phyloP scores from a whole-genome alignment of 2,329 filamentous ascomycete species.

The Dactylonectria macrodidyma region DNA sequence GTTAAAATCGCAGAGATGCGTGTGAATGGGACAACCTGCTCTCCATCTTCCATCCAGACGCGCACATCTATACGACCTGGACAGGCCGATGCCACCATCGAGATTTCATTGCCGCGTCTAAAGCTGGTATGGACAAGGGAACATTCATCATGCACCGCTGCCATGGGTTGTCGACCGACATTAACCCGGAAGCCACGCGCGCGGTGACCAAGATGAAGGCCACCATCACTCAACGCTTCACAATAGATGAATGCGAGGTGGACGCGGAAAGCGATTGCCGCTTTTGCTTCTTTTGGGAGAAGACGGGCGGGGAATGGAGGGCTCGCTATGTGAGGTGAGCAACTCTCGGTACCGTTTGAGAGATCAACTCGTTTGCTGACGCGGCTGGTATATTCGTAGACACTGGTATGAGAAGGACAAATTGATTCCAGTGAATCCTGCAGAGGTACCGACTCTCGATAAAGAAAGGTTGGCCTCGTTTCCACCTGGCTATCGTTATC shows the following conservation, averaged over 20 bases:
- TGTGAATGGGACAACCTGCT: constrained; percentile 67
- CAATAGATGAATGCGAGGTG: constrained; percentile 56
- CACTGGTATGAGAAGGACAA: constrained; percentile 70
- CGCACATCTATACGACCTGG: constrained; percentile 66
- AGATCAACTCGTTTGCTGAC: too few relatives aligned
- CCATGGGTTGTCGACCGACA: constrained; percentile 59
- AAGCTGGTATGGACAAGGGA: too few relatives aligned
- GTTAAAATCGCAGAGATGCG: constrained; percentile 58
- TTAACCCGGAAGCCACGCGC: constrained; percentile 54
- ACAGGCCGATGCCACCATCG: constrained; percentile 57
- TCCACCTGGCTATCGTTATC: constrained; percentile 60
- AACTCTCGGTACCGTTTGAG: too few relatives aligned
- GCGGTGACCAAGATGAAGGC: constrained; percentile 66
- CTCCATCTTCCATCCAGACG: constrained; percentile 64
- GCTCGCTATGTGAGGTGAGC: constrained; percentile 56
- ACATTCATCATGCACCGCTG: constrained; percentile 60
- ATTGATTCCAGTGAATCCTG: constrained; percentile 59
- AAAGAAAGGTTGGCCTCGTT: constrained; percentile 55
- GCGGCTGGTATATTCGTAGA: too few relatives aligned
- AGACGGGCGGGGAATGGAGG: constrained; percentile 55
- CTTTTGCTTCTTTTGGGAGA: constrained; percentile 62
- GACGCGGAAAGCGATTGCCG: constrained; percentile 63
- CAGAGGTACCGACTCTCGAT: constrained; percentile 57
- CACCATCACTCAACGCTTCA: constrained; percentile 64
- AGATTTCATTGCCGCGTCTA: constrained; percentile 57